phyloP scores from a whole-genome alignment of 2,329 filamentous ascomycete genomes.

The Epichloe sp. region DNA sequence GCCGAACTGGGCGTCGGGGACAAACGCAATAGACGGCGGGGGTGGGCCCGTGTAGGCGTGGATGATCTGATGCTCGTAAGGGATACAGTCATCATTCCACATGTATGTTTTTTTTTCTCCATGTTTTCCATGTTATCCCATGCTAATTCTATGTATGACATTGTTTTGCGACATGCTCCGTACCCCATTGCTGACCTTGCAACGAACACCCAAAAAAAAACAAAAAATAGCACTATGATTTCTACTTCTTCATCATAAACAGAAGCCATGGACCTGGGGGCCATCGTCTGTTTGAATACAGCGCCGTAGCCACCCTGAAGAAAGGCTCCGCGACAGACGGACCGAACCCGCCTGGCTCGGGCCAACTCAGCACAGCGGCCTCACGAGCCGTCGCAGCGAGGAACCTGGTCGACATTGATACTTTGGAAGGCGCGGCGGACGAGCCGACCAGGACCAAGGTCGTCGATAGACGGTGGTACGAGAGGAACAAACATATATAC shows the following conservation, averaged over 20 bases:
- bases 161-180: background rate
- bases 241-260: constrained; percentile 95
- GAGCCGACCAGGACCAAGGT: constrained; percentile 82
- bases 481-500: constrained; percentile 96
- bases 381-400: constrained; percentile 25
- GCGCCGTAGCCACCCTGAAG: constrained; percentile 30
- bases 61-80: constrained; percentile 91
- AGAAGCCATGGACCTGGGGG: constrained; percentile 63
- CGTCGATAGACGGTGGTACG: constrained; percentile 92
- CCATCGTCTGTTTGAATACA: constrained; percentile 64
- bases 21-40: constrained; percentile 53
- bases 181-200: background rate
- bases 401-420: constrained; percentile 32
- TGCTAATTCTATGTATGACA: background rate
- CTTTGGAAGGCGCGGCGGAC: constrained; percentile 61
- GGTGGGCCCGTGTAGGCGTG: constrained; percentile 88
- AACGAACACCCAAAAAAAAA: no score
- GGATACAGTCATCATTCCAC: constrained; percentile 83
- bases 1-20: constrained; percentile 66
- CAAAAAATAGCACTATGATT: constrained; percentile 72
- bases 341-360: background rate
- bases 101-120: constrained; percentile 46
- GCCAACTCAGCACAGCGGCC: constrained; percentile 19
- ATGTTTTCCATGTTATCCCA: background rate
- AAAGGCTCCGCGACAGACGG: constrained; percentile 2